Base-by-base conservation (phyloP, 2,329 filamentous ascomycete species). In the Cladophialophora yegresii region DNA sequence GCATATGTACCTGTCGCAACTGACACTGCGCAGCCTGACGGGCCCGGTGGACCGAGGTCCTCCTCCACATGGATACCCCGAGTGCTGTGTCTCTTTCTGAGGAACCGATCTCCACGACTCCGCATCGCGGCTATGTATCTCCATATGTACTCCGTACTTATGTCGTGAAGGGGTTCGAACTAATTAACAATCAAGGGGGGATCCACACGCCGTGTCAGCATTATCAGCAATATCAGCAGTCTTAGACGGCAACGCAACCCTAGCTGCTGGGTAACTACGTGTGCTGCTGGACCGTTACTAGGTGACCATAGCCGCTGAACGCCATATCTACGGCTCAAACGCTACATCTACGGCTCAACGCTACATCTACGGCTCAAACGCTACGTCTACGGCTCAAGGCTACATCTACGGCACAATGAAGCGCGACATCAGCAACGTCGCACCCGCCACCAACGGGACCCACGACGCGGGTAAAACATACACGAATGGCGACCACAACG, bases 401-500 rank as follows among this genome's bases (percentile, higher is more conserved):
- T n/a, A 33, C 9, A 43, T n/a, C 5, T 5, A 20, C 16, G 7
- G 16, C 36, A 43, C 8, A 43, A 58, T 58, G 45, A 61, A 47
- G 50, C 30, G 40, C 23, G 58, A 61, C 55, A 61, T 61, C 22
- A 45, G 58, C 28, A 53, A 47, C 28, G 51, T 54, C 5, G 40
- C 49, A 30, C 50, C 58, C 33, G 10, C 56, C 10, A 43, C 28
- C 40, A 49, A 58, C 16, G 43, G 56, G 23, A 22, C 56, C 26
- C 23, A n/a, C 20, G 56, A n/a, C 13, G 12, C 28, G 20, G 13
- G 54, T 10, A 61, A 61, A 9, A 50, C 12, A 47, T 1, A 43
- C 84, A 82, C 0, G 83, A 43, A 54, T 40, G 33, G 51, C 20
- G 58, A 45, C 33, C 33, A 55, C 10, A n/a, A 55, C 10, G 10